Evolutionary conservation across 2,329 filamentous ascomycete species (phyloP), one percentile per base, ranked within the genome.

Genomic region (Fusarium brevicatenulatum): DNA sequence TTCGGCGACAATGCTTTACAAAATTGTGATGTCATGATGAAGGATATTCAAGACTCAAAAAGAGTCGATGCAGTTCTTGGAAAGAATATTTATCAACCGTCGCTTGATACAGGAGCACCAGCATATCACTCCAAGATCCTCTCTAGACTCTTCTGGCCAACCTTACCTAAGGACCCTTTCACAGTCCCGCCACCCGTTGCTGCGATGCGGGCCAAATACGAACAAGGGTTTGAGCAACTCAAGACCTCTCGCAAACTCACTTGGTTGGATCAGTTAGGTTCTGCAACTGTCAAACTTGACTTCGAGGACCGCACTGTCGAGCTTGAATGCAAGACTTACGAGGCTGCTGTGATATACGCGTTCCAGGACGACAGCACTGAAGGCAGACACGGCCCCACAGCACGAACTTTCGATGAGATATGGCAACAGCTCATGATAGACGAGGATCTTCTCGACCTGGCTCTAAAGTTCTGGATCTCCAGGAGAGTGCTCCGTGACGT

Each of bases 1-100:
- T 95, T 98, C 63, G 95, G 95, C 30, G 94, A 98, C 73, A 88
- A 89, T 34, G 91, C 94, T 21, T 85, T 99, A 50, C 96, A 98
- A 80, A 93, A 93, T 54, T 98, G 95, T 81, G 95, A 99, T 79
- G 96, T 99, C 77, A 99, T 99, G 96, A 89, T 99, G 64, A 93
- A 92, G 72, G 96, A 99, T 80, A 93, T 98, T 40, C 89, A 93
- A 73, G 95, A 98, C 78, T 97, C 95, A 4, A 87, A 88, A 68
- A 88, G 90, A 46, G 89, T 97, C 66, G 93, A 98, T 78, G 83
- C 86, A 12, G 85, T 88, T 18, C 90, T 97, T 52, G 86, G 90
- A 46, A 87, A 86, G 63, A 80, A 78, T 64, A 66, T 82, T 28
- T 71, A 58, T 7, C 62, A 53, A 40, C 43, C 63, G 19, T 62